Conservation (phyloP, 2,329 filamentous ascomycete species). For the Neopestalotiopsis sp. region DNA sequence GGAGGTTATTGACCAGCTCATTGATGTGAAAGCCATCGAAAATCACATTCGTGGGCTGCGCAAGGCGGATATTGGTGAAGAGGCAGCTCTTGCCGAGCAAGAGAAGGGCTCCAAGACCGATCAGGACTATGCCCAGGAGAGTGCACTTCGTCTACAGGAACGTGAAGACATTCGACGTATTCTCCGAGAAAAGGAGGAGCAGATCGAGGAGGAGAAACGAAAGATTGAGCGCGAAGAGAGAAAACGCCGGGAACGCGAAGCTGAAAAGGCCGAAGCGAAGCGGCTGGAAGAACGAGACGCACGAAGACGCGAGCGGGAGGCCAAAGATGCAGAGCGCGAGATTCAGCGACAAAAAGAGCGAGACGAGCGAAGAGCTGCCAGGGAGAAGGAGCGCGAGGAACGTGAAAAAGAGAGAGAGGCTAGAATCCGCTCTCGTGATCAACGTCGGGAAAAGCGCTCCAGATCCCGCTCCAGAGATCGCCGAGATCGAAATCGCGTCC, state of each 20-base stretch:
- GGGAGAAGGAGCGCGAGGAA: conserved; percentile 43
- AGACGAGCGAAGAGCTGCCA: conserved; percentile 55
- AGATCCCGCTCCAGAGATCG: conserved; percentile 39
- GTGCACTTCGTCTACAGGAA: conserved; percentile 62
- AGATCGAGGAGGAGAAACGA: conserved; percentile 66
- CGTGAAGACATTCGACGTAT: conserved; percentile 68
- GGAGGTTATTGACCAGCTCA: conserved; percentile 69
- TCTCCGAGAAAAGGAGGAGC: conserved; percentile 62
- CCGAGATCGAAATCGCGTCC: conserved; percentile 34
- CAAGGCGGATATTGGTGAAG: conserved; percentile 70
- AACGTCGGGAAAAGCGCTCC: conserved; percentile 41
- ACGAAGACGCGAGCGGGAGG: conserved; percentile 48
- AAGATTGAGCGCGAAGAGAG: conserved; percentile 64
- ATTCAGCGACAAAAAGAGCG: conserved; percentile 57
- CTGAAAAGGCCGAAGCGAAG: conserved; percentile 55
- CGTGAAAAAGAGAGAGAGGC: conserved; percentile 42
- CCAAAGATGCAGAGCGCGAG: conserved; percentile 41
- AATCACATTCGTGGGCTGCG: conserved; percentile 72
- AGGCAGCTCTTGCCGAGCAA: conserved; percentile 70
- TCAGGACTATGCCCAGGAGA: conserved; percentile 73
- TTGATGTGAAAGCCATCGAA: conserved; percentile 73
- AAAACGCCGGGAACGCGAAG: conserved; percentile 53
- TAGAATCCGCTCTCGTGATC: conserved; percentile 37
- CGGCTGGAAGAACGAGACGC: conserved; percentile 58
- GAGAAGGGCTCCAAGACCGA: conserved; percentile 73